phyloP scores from a whole-genome alignment of 208 protist species.

The Trypanosoma scelopori region DNA sequence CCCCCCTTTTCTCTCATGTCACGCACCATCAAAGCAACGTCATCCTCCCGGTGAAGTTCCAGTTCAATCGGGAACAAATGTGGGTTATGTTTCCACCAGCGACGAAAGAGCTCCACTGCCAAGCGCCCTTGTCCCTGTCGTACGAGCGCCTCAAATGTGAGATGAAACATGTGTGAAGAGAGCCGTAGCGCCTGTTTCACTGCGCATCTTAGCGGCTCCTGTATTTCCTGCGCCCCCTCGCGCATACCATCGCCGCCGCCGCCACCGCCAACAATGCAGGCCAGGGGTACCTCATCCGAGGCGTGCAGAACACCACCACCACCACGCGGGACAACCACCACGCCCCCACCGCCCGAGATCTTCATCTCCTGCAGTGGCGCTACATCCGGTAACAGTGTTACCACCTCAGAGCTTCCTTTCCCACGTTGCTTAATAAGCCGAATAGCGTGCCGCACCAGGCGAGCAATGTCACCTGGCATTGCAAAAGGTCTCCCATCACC shows the following conservation, averaged over 20 bases:
- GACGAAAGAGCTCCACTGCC: slow-evolving; percentile 53
- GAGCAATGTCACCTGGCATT: slow-evolving; percentile 10
- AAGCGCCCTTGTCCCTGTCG: slow-evolving; percentile 24
- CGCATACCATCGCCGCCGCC: not conserved
- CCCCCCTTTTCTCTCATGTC: not conserved
- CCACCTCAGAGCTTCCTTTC: not conserved
- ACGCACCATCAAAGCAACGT: slow-evolving; percentile 13
- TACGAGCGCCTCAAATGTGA: slow-evolving; percentile 48
- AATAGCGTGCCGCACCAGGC: slow-evolving; percentile 17
- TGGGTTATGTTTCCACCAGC: slow-evolving; percentile 77
- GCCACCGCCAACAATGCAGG: slow-evolving; percentile 2
- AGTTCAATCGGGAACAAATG: slow-evolving; percentile 62
- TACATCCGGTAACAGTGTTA: not conserved
- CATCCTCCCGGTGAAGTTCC: slow-evolving; percentile 29
- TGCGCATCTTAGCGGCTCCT: slow-evolving; percentile 5
- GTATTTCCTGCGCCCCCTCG: not conserved
- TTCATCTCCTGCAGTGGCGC: not conserved
- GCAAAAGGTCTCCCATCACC: not conserved
- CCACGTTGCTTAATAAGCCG: not conserved
- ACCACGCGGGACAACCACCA: not conserved
- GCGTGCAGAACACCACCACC: not conserved
- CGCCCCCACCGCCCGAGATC: not conserved
- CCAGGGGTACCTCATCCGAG: slow-evolving; percentile 4
- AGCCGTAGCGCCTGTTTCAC: slow-evolving; percentile 35
- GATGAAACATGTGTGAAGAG: slow-evolving; percentile 58